phyloP scores from a whole-genome alignment of 768 basidiomycete genomes.

The Suillus americanus region DNA sequence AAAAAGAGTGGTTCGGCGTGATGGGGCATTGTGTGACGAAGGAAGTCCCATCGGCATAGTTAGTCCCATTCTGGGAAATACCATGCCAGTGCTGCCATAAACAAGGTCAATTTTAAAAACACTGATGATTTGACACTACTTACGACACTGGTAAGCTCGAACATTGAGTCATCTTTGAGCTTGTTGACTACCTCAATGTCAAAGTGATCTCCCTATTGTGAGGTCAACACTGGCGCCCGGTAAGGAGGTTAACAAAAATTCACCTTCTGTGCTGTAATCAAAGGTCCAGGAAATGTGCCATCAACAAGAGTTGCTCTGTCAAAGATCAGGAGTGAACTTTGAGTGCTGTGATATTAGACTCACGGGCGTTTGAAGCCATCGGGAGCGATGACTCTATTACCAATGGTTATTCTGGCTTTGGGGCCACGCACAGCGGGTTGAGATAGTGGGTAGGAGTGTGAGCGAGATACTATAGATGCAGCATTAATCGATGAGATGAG shows the following conservation, averaged over 20 bases:
- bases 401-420: constrained; percentile 30
- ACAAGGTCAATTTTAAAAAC: neutral
- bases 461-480: constrained; percentile 19
- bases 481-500: constrained; percentile 12
- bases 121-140: constrained; percentile 15
- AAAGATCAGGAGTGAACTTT: neutral
- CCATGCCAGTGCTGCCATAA: constrained; percentile 54
- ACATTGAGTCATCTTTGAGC: constrained; percentile 46
- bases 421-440: constrained; percentile 17
- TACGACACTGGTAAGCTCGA: constrained; percentile 50
- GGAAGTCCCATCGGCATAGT: constrained; percentile 8
- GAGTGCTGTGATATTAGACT: constrained; percentile 12
- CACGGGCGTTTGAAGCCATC: constrained; percentile 45
- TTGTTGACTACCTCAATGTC: constrained; percentile 45
- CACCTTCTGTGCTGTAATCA: neutral
- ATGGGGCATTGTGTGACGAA: constrained; percentile 18
- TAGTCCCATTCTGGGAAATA: constrained; percentile 41
- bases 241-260: neutral
- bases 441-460: constrained; percentile 8
- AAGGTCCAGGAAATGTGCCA: neutral
- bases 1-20: constrained; percentile 15
- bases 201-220: constrained; percentile 36
- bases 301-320: neutral
- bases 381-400: constrained; percentile 41
- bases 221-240: constrained; percentile 1